Conservation (phyloP, 352 stramenopile genomes). For the Pythium dissotocum region DNA sequence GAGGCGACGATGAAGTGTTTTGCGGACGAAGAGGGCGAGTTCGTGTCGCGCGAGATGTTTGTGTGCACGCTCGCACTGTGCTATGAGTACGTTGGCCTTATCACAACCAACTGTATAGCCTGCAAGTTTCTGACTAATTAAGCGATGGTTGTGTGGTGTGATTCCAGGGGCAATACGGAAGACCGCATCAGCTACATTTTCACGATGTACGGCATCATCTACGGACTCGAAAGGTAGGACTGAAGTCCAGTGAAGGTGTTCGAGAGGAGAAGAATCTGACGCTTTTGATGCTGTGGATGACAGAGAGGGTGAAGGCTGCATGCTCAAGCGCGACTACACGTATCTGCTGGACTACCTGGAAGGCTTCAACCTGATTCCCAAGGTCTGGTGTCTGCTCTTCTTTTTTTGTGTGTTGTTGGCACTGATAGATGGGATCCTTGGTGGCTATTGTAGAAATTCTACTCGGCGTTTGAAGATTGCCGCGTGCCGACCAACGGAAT, state of each 20-base stretch:
- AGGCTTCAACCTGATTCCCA: constrained; percentile 61
- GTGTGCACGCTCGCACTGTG: constrained; percentile 67
- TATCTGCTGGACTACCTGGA: constrained; percentile 70
- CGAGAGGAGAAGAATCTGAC: not conserved
- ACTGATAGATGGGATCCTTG: not conserved
- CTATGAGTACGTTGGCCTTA: constrained; percentile 58
- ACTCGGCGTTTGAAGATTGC: constrained; percentile 76
- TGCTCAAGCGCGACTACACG: constrained; percentile 71
- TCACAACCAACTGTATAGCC: not conserved
- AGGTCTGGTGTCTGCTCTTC: constrained; percentile 28
- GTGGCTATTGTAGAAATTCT: constrained; percentile 46
- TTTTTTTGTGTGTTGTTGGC: not conserved
- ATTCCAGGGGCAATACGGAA: constrained; percentile 76
- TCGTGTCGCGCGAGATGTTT: constrained; percentile 73
- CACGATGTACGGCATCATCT: constrained; percentile 82
- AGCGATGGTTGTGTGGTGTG: not conserved
- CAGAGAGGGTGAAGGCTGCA: constrained; percentile 55
- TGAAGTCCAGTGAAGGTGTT: not conserved
- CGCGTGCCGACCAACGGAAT: constrained; percentile 48
- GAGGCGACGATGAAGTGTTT: constrained; percentile 69
- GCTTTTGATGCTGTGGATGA: not conserved
- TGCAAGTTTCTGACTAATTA: not conserved
- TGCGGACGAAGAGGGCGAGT: constrained; percentile 49
- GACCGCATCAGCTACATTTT: constrained; percentile 89
- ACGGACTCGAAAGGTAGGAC: constrained; percentile 60